Percentiles rank a stretch among this genome's conserved stretches.
phyloP scores from a whole-genome alignment of 805 yeast genomes.

The Cephaloascus albidus region DNA sequence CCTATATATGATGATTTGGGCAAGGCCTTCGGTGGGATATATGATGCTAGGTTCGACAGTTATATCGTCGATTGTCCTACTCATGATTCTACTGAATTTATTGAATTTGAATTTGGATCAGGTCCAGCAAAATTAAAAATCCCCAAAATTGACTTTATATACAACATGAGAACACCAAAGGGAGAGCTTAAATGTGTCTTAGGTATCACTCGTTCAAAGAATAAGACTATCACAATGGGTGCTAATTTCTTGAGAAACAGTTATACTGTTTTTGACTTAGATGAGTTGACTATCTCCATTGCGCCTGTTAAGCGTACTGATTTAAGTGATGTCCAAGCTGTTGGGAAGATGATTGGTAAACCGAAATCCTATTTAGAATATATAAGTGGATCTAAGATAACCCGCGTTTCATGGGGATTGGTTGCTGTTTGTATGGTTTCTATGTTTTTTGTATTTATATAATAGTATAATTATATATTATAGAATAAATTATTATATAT shows the following conservation, averaged over 20 bases:
- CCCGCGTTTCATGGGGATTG: no score
- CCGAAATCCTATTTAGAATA: no score
- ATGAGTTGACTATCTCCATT: constrained; percentile 8
- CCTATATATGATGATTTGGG: not conserved
- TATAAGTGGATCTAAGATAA: no score
- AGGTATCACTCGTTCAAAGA: not conserved
- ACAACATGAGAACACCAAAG: not conserved
- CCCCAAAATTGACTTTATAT: not conserved
- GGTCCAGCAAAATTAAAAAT: not conserved
- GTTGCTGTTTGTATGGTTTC: no score
- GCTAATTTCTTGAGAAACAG: not conserved
- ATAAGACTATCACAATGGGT: not conserved
- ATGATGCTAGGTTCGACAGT: not conserved
- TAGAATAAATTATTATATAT: no score
- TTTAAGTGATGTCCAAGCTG: no score
- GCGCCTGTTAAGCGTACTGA: not conserved
- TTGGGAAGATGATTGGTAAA: no score
- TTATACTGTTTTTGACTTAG: constrained; percentile 8
- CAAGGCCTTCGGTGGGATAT: not conserved
- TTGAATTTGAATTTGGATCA: not conserved
- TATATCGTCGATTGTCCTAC: not conserved
- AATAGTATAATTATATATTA: no score
- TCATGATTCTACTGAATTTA: no score
- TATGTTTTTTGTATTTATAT: no score
- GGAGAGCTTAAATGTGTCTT: not conserved